Conservation (phyloP, 768 basidiomycete species). For the Termitomyces sp. region DNA sequence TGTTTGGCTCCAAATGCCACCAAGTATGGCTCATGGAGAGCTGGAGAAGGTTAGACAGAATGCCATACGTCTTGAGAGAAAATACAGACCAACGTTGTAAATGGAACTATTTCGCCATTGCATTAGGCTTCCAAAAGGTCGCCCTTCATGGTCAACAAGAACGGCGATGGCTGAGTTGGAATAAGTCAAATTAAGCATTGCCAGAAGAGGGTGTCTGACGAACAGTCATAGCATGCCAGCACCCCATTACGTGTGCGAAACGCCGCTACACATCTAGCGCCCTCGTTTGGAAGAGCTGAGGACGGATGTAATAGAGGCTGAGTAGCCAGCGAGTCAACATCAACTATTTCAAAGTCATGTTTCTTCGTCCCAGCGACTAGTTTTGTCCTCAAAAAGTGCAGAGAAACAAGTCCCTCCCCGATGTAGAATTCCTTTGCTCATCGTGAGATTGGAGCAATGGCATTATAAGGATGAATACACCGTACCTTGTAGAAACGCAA, state of each 20-base stretch:
- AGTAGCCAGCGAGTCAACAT: slow-evolving; percentile 71
- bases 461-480: background rate
- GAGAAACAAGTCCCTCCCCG: slow-evolving; percentile 69
- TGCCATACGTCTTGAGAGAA: background rate
- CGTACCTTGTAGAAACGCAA: slow-evolving; percentile 11
- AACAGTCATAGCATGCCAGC: slow-evolving; percentile 76
- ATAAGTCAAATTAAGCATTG: background rate
- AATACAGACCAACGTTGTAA: slow-evolving; percentile 5
- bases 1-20: slow-evolving; percentile 74
- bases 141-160: slow-evolving; percentile 10
- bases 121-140: background rate
- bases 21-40: slow-evolving; percentile 74
- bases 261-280: slow-evolving; percentile 66
- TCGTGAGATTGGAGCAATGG: background rate
- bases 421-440: slow-evolving; percentile 73
- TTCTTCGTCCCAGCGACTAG: slow-evolving; percentile 15
- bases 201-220: slow-evolving; percentile 15
- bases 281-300: slow-evolving; percentile 55
- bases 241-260: slow-evolving; percentile 75
- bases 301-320: slow-evolving; percentile 70
- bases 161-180: slow-evolving; percentile 18
- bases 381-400: slow-evolving; percentile 61
- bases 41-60: slow-evolving; percentile 30
- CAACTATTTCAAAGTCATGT: slow-evolving; percentile 26
- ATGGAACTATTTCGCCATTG: slow-evolving; percentile 7